Base-by-base conservation (phyloP, 768 basidiomycete species). In the Scleroderma citrinum region DNA sequence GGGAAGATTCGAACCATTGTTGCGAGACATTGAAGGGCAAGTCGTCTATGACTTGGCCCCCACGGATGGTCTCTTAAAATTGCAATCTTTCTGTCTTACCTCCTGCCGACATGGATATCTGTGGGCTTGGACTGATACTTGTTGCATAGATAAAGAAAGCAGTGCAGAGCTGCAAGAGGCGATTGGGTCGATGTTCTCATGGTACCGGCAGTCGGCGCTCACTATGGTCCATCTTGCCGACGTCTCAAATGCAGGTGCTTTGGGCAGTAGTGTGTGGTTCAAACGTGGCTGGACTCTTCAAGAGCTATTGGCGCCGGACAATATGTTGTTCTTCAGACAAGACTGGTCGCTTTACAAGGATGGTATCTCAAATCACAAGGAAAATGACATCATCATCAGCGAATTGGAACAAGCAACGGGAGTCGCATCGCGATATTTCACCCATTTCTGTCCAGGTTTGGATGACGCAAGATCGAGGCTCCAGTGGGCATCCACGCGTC, bases 181-280 rank as follows among this genome's bases (percentile, higher is more conserved):
- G 13, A 46, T 46, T 20, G 13, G 21, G 3, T 46, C 45, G 3
- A 46, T 46, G 45, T 46, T 34, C 17, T 8, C 16, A 20, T 46
- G 45, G 45, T 46, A 46, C 23, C 16, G 30, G n/a, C 11, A 20
- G 3, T 46, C 45, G 14, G 35, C 29, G 4, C 16, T 46, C 12
- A 46, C 45, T n/a, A 35, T 46, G 14, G 45, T 46, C 12, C 30
- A 46, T 26, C 45, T 46, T 19, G 45, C 31, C 7, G 47, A 48
- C 19, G 38, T 48, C 17, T 5, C 37, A 7, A 20, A 29, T 11
- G 6, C 31, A 11, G 34, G 20, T 24, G 8, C 23, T 0, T 32
- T 46, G 2, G 1, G 1, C 7, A 5, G n/a, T 3, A 46, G 45
- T 19, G 19, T 12, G 6, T 46, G 45, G 45, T 24, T 46, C 3